Evolutionary conservation across 352 stramenopile genomes (phyloP).

Genomic region (Globisporangium mamillatum): DNA sequence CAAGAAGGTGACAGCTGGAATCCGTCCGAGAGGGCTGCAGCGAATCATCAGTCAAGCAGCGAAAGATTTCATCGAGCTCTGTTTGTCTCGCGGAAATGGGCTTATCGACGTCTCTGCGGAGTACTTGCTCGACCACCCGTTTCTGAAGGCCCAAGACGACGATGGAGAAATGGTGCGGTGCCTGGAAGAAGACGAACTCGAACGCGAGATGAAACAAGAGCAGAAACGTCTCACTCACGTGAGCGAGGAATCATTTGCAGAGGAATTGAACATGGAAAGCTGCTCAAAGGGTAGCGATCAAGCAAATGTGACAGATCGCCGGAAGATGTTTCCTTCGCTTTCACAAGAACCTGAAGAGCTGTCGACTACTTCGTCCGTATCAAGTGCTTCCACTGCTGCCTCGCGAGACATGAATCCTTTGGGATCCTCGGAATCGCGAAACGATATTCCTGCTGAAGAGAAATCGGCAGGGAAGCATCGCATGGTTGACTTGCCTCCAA

Average conservation of each 20-base stretch:
- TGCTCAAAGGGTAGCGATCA: constrained; percentile 44
- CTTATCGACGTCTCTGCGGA: constrained; percentile 77
- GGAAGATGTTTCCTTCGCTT: constrained; percentile 53
- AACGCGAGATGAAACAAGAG: constrained; percentile 42
- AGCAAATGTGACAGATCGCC: constrained; percentile 29
- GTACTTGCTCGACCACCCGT: constrained; percentile 73
- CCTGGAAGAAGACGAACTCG: constrained; percentile 65
- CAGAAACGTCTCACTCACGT: constrained; percentile 53
- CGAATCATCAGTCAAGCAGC: constrained; percentile 73
- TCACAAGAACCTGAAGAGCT: constrained; percentile 54
- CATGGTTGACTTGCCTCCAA: constrained; percentile 33
- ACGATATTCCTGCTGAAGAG: constrained; percentile 35
- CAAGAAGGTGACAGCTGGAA: constrained; percentile 88
- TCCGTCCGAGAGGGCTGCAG: constrained; percentile 68
- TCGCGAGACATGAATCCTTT: constrained; percentile 11
- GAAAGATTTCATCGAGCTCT: constrained; percentile 83
- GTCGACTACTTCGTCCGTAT: constrained; percentile 27
- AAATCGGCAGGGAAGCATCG: constrained; percentile 46
- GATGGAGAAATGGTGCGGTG: constrained; percentile 78
- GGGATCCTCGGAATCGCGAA: constrained; percentile 11
- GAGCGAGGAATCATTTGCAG: constrained; percentile 58
- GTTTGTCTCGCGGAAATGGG: constrained; percentile 75
- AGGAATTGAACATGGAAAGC: constrained; percentile 78
- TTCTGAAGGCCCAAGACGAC: constrained; percentile 76
- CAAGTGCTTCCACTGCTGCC: constrained; percentile 14